phyloP scores from a whole-genome alignment of 768 basidiomycete species.

The Pulveroboletus sp. region DNA sequence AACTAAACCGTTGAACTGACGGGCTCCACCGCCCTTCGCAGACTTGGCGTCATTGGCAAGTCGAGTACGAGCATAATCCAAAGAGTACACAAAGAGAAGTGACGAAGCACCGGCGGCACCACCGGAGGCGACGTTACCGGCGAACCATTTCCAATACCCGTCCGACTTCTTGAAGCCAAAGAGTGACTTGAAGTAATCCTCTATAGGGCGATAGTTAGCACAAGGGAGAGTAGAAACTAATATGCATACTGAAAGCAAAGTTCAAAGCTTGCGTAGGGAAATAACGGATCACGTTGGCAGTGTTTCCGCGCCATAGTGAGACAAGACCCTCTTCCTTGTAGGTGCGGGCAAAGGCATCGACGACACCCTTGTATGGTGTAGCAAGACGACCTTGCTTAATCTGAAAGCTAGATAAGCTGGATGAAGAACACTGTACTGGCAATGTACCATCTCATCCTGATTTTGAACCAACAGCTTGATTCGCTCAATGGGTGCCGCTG shows the following conservation, averaged over 20 bases:
- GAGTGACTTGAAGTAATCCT: conserved; percentile 98
- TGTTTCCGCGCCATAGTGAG: conserved; percentile 99
- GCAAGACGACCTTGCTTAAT: conserved; percentile 99
- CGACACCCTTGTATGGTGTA: conserved; percentile 93
- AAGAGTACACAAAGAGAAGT: conserved; percentile 98
- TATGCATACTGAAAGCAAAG: conserved; percentile 95
- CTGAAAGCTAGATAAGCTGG: conserved; percentile 36
- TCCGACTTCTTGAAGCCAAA: conserved; percentile 99
- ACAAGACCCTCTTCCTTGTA: conserved; percentile 94
- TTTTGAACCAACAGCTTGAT: conserved; percentile 98
- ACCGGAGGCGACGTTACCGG: conserved; percentile 96
- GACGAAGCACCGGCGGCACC: conserved; percentile 99
- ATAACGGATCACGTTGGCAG: conserved; percentile 99
- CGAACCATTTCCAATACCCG: conserved; percentile 98
- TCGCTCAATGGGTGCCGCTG: conserved; percentile 99
- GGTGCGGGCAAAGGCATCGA: conserved; percentile 87
- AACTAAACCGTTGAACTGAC: conserved; percentile 98
- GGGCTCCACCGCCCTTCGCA: conserved; percentile 82
- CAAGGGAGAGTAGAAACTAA: not conserved
- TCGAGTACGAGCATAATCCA: conserved; percentile 99
- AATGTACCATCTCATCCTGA: conserved; percentile 98
- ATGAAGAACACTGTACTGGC: not conserved
- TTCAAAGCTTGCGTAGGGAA: conserved; percentile 99
- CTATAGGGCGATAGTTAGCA: conserved; percentile 26
- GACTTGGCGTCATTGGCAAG: conserved; percentile 98